phyloP scores from a whole-genome alignment of 2,329 filamentous ascomycete species.

The Tympanopsis confertula region DNA sequence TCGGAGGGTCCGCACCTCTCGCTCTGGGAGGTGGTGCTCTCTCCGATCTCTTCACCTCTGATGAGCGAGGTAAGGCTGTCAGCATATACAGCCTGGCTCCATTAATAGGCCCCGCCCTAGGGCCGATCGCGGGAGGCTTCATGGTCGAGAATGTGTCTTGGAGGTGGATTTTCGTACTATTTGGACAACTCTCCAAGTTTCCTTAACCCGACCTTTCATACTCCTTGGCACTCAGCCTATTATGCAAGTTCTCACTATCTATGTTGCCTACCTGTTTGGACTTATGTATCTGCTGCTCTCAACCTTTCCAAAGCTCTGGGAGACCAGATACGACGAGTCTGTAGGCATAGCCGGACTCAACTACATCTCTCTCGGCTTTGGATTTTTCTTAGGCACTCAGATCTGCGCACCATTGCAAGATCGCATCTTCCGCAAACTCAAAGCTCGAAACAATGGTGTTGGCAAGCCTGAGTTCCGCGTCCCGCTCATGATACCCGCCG shows the following conservation, averaged over 20 bases:
- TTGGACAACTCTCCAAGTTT: slow-evolving; percentile 20
- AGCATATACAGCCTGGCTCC: slow-evolving; percentile 49
- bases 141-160: slow-evolving; percentile 53
- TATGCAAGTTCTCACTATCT: slow-evolving; percentile 34
- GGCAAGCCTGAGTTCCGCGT: slow-evolving; percentile 28
- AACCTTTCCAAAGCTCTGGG: slow-evolving; percentile 35
- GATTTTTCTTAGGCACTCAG: not conserved
- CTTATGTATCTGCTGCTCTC: slow-evolving; percentile 39
- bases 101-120: slow-evolving; percentile 49
- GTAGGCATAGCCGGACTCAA: slow-evolving; percentile 20
- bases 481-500: slow-evolving; percentile 39
- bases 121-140: slow-evolving; percentile 53
- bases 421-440: slow-evolving; percentile 5
- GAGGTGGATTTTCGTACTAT: slow-evolving; percentile 56
- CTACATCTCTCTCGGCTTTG: slow-evolving; percentile 1
- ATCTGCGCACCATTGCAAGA: not conserved
- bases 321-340: slow-evolving; percentile 12
- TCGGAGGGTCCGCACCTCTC: slow-evolving; percentile 44
- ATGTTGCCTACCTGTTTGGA: slow-evolving; percentile 36
- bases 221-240: slow-evolving; percentile 40
- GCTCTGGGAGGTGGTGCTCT: slow-evolving; percentile 36
- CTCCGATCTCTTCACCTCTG: slow-evolving; percentile 44
- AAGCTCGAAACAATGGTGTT: slow-evolving; percentile 10
- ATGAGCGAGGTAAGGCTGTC: slow-evolving; percentile 48
- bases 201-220: slow-evolving; percentile 34